Base-by-base conservation (phyloP, 306 rosid genomes). In the Dalbergia cultrata region DNA sequence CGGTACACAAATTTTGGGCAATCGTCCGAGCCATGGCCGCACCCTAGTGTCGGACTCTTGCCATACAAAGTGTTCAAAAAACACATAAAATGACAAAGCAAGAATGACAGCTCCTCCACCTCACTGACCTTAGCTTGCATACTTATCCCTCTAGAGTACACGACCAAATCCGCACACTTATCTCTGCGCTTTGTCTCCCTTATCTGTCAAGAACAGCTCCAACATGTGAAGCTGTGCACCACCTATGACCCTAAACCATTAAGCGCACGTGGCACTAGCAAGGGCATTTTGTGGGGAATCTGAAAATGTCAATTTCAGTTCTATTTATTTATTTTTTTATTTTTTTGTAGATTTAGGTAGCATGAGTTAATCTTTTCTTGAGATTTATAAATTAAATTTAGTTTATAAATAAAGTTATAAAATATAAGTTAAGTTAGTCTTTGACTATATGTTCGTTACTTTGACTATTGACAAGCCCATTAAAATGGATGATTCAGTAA, bases 11-110 rank as follows among this genome's bases (percentile, higher is more conserved):
- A 54, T 22, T 31, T 83, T 54, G 88, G 88, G 81, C 90, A 90
- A 84, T 88, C 72, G 81, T 83, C 76, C 56, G 35, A 89, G 80
- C 81, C 86, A 76, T 60, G 81, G 64, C 88, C 86, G 77, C 87
- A 83, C 86, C 88, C 81, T 41, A 33, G 13, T 89, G 97, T 92
- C 95, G 95, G 92, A 57, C 78, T 69, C 89, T 67, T 31, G 13
- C 60, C 86, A 13, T 83, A 85, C 95, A 86, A 83, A 80, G 53
- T 70, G 47, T 18, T 77, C 26, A 73, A 58, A 63, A 79, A 83
- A 53, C 34, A 60, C 26, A 60, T 21, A 58, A 52, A 75, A 65
- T 63, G 72, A 72, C 85, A 87, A 86, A 79, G 44, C 67, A 49
- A 61, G 88, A 89, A 76, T 84, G 89, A 87, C 92, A 89, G 67